phyloP scores from a whole-genome alignment of 208 protist species.

The Strigomonas culicis region DNA sequence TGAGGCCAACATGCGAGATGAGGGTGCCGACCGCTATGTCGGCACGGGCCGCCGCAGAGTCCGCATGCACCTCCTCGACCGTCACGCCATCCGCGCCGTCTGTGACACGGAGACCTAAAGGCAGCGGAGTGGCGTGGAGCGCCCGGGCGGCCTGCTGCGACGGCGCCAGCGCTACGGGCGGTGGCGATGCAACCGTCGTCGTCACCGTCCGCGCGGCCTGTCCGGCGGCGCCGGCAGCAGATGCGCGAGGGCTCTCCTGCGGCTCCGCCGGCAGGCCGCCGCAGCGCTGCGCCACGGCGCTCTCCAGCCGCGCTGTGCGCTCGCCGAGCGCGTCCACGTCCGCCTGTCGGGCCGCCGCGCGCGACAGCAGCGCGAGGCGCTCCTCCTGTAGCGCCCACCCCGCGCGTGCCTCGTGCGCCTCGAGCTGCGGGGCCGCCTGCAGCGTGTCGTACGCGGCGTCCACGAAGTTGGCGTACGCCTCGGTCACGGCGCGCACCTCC shows the following conservation, averaged over 20 bases:
- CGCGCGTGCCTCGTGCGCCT: slow-evolving; percentile 13
- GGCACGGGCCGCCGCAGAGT: slow-evolving; percentile 22
- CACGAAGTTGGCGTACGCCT: slow-evolving; percentile 38
- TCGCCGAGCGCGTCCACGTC: slow-evolving; percentile 20
- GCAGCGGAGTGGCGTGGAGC: background rate
- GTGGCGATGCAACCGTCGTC: background rate
- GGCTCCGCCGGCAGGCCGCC: background rate
- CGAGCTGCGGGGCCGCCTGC: slow-evolving; percentile 18
- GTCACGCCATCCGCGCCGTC: slow-evolving; percentile 34
- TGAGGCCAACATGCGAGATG: slow-evolving; percentile 46
- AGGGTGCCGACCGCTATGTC: slow-evolving; percentile 31
- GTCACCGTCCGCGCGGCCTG: background rate
- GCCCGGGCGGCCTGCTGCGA: background rate
- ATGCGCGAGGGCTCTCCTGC: background rate
- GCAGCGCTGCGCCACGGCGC: slow-evolving; percentile 11
- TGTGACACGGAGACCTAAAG: background rate
- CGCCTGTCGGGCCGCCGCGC: background rate
- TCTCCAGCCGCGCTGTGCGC: slow-evolving; percentile 18
- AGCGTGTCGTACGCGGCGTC: slow-evolving; percentile 30
- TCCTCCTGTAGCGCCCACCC: slow-evolving; percentile 14
- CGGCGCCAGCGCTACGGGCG: background rate
- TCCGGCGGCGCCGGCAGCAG: background rate
- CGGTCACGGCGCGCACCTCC: slow-evolving; percentile 31
- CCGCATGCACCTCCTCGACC: slow-evolving; percentile 21
- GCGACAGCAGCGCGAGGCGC: slow-evolving; percentile 17